Percentiles rank a stretch among this genome's conserved stretches.
phyloP scores from a whole-genome alignment of 495 filamentous ascomycete species.

The Penicillium samsonianum region DNA sequence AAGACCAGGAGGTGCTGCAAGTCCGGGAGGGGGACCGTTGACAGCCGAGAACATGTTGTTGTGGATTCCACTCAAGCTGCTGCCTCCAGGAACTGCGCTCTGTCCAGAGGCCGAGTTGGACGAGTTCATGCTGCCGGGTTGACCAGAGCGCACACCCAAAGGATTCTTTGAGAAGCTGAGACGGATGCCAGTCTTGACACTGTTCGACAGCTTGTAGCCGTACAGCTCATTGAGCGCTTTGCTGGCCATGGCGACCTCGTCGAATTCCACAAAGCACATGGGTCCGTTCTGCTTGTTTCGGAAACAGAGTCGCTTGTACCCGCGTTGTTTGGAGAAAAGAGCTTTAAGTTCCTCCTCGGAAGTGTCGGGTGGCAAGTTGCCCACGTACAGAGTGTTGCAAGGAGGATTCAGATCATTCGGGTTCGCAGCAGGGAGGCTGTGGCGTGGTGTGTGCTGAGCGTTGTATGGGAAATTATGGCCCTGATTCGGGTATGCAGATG shows the following conservation, averaged over 20 bases:
- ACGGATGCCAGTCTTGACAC: conserved; percentile 94
- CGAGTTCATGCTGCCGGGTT: conserved; percentile 57
- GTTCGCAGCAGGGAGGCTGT: conserved; percentile 84
- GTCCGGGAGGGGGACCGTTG: conserved; percentile 73
- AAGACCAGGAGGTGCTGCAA: conserved; percentile 69
- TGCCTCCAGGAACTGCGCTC: conserved; percentile 46
- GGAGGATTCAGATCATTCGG: conserved; percentile 97
- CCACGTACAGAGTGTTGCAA: conserved; percentile 97
- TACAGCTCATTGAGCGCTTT: conserved; percentile 92
- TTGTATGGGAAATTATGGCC: conserved; percentile 56
- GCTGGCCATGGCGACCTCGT: conserved; percentile 90
- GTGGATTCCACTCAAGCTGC: conserved; percentile 58
- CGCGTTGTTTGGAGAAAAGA: conserved; percentile 90
- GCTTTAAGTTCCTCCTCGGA: conserved; percentile 96
- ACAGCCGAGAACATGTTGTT: conserved; percentile 67
- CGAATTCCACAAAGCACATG: conserved; percentile 99
- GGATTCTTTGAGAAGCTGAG: conserved; percentile 98
- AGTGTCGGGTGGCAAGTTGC: conserved; percentile 90
- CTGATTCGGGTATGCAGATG: conserved; percentile 61
- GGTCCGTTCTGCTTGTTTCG: conserved; percentile 98
- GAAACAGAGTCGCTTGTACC: conserved; percentile 95
- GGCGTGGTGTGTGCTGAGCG: conserved; percentile 61
- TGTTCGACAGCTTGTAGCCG: conserved; percentile 85
- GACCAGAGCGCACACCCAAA: conserved; percentile 83
- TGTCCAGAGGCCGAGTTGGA: conserved; percentile 52